phyloP scores from a whole-genome alignment of 73 alveolate genomes.

The Tetrahymena thermophila region DNA sequence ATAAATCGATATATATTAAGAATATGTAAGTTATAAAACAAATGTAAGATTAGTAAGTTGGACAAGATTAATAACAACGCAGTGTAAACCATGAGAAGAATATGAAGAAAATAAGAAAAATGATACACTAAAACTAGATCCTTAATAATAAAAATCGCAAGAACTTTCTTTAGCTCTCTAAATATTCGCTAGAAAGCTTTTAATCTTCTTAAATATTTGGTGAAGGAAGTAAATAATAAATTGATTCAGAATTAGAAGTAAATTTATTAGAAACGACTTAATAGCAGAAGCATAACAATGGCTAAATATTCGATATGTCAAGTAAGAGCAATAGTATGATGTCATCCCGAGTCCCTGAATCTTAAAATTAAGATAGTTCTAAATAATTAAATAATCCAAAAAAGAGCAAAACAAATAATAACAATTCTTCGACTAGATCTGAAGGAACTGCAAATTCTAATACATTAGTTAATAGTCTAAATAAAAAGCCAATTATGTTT shows the following conservation, averaged over 20 bases:
- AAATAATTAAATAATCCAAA: neutral
- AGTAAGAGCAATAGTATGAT: neutral
- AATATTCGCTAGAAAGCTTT: neutral
- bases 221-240: neutral
- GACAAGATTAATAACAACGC: neutral
- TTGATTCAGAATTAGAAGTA: neutral
- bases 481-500: neutral
- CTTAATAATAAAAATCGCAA: neutral
- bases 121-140: neutral
- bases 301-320: neutral
- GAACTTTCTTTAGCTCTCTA: neutral
- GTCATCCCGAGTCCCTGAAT: neutral
- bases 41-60: neutral
- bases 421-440: neutral
- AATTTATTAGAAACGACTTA: neutral
- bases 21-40: neutral
- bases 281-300: neutral
- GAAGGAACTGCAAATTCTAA: neutral
- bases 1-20: neutral
- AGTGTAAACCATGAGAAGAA: neutral
- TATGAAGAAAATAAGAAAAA: neutral
- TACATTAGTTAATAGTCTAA: neutral
- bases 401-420: neutral
- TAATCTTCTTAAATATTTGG: neutral
- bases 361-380: neutral